Percentiles rank a stretch among this genome's conserved stretches.
phyloP scores from a whole-genome alignment of 805 yeast genomes.

The Yarrowia bubula region DNA sequence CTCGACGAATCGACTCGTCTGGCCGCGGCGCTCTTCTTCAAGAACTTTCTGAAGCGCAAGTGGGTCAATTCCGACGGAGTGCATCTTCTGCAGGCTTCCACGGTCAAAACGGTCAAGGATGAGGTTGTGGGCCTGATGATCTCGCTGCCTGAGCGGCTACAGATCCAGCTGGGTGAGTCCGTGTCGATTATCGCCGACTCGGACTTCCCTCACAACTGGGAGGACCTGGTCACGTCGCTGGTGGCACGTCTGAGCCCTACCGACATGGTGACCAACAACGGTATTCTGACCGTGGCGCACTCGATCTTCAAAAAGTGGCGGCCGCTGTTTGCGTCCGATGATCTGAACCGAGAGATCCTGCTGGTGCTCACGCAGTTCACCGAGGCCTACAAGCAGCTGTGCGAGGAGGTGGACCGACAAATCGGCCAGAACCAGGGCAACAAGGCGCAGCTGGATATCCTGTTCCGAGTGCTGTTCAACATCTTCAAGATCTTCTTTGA shows the following conservation, averaged over 20 bases:
- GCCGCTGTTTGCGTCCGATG: conserved; percentile 89
- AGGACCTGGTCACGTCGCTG: conserved; percentile 55
- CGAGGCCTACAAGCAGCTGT: conserved; percentile 69
- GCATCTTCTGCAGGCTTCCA: conserved; percentile 58
- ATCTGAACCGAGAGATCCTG: conserved; percentile 79
- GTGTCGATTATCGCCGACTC: conserved; percentile 90
- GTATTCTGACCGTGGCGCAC: conserved; percentile 88
- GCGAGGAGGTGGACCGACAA: conserved; percentile 63
- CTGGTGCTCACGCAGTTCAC: conserved; percentile 82
- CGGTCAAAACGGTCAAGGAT: conserved; percentile 64
- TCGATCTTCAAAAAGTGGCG: conserved; percentile 97
- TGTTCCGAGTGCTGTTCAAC: conserved; percentile 68
- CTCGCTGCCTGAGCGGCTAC: conserved; percentile 65
- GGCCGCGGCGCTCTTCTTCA: conserved; percentile 88
- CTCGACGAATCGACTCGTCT: conserved; percentile 60
- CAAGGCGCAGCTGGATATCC: conserved; percentile 51
- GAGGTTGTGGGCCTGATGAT: conserved; percentile 89
- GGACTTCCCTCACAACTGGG: conserved; percentile 94
- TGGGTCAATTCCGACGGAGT: conserved; percentile 92
- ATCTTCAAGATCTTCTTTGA: conserved; percentile 84
- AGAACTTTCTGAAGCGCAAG: conserved; percentile 75
- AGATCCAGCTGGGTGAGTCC: conserved; percentile 93
- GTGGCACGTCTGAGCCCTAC: conserved; percentile 59
- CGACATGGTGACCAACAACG: conserved; percentile 75
- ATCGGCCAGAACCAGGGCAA: conserved; percentile 50